Evolutionary conservation across 257 asterid genomes (phyloP).

Genomic region (Salvia splendens): DNA sequence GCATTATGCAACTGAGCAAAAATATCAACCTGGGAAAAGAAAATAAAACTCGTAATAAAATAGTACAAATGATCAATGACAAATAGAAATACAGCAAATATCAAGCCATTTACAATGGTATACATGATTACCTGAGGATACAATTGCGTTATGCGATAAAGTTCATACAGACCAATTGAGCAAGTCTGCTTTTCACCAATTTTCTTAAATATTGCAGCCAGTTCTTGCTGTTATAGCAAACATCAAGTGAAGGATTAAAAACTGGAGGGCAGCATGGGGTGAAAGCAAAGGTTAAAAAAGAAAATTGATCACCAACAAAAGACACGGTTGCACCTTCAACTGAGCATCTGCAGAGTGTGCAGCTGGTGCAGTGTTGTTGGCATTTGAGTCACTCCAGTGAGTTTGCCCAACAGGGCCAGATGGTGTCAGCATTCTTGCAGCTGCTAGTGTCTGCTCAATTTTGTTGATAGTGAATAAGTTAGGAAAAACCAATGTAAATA

Average conservation of each 20-base stretch:
- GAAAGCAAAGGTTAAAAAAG: not conserved
- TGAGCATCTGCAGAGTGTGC: constrained; percentile 92
- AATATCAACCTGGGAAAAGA: constrained; percentile 78
- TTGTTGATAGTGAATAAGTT: constrained; percentile 14
- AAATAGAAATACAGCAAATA: constrained; percentile 19
- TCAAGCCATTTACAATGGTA: constrained; percentile 2
- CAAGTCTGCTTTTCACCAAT: constrained; percentile 99
- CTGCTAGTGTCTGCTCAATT: constrained; percentile 86
- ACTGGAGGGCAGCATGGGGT: not conserved
- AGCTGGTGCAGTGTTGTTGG: constrained; percentile 75
- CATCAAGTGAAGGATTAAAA: constrained; percentile 5
- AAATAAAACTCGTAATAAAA: not conserved
- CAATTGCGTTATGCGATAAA: constrained; percentile 90
- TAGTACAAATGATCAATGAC: not conserved
- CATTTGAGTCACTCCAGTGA: constrained; percentile 90
- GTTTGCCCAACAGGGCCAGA: constrained; percentile 92
- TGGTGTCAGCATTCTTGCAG: constrained; percentile 99
- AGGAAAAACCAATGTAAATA: not conserved
- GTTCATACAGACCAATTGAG: constrained; percentile 93
- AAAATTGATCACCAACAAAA: not conserved
- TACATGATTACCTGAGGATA: constrained; percentile 73
- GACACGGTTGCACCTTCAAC: constrained; percentile 62
- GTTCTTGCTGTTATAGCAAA: constrained; percentile 76
- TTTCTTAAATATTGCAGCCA: constrained; percentile 97
- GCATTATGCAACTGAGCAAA: constrained; percentile 98